Evolutionary conservation across 257 asterid genomes (phyloP).

Genomic region (Pogostemon cablin): DNA sequence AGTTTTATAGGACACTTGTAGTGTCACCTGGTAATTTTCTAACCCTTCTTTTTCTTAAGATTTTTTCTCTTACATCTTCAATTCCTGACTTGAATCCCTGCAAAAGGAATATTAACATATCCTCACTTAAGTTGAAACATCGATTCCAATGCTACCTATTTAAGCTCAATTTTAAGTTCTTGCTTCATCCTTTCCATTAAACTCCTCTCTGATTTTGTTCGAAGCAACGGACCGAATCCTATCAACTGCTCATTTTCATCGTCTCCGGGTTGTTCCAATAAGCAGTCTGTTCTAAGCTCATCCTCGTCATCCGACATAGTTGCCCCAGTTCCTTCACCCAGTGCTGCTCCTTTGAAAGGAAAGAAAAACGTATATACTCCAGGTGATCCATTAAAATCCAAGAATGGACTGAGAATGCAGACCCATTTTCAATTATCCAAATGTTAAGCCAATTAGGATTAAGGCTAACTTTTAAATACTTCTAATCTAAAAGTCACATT

Average conservation of each 20-base stretch:
- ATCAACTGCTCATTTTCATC: conserved; percentile 66
- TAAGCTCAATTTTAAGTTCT: conserved; percentile 89
- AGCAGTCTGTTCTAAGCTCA: conserved; percentile 68
- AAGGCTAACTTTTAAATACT: no score
- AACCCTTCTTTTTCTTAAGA: conserved; percentile 90
- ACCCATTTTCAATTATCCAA: no score
- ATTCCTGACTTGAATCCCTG: conserved; percentile 96
- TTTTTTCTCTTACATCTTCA: conserved; percentile 96
- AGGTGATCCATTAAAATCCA: background rate
- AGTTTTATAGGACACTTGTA: conserved; percentile 75
- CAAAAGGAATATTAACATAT: background rate
- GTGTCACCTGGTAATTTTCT: conserved; percentile 97
- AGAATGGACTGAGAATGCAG: background rate
- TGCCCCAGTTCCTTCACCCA: conserved; percentile 87
- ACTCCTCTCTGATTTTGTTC: conserved; percentile 91
- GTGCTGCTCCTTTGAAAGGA: conserved; percentile 51
- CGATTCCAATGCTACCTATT: conserved; percentile 46
- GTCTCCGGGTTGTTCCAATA: conserved; percentile 69
- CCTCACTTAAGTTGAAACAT: background rate
- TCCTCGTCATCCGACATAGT: conserved; percentile 98
- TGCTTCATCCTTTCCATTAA: conserved; percentile 94
- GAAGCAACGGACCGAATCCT: conserved; percentile 95
- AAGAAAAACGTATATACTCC: background rate
- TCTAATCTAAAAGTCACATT: no score
- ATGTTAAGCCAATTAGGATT: no score